Conservation (phyloP, 768 basidiomycete genomes). For the Pleurotus eryngii region DNA sequence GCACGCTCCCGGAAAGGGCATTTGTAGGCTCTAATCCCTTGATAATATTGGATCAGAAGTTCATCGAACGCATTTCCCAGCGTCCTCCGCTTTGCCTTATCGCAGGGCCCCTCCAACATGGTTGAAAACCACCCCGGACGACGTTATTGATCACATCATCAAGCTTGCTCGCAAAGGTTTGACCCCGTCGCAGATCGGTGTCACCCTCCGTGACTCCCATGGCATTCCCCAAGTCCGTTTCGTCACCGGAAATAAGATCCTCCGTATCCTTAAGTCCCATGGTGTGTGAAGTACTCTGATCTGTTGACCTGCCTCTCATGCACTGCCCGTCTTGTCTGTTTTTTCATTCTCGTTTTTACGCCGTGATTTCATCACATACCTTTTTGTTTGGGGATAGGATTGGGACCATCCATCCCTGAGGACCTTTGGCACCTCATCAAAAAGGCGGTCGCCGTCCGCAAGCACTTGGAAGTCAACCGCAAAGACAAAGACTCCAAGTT, state of each 20-base stretch:
- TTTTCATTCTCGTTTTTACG: conserved; percentile 5
- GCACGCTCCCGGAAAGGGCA: conserved; percentile 99
- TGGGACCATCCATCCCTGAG: conserved; percentile 97
- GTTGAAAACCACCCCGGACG: conserved; percentile 95
- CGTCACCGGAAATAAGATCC: conserved; percentile 99
- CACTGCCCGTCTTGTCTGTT: conserved; percentile 6
- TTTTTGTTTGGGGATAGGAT: conserved; percentile 72
- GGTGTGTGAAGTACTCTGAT: conserved; percentile 49
- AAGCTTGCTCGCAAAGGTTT: conserved; percentile 98
- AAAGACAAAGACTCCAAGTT: conserved; percentile 98
- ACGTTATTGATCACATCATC: conserved; percentile 93
- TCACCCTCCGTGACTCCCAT: conserved; percentile 95
- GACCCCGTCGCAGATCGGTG: conserved; percentile 97
- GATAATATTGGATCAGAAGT: too few relatives aligned
- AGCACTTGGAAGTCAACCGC: conserved; percentile 96
- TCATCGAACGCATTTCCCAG: conserved; percentile 20
- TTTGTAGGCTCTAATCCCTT: conserved; percentile 58
- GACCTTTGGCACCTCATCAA: conserved; percentile 99
- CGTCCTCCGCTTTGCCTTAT: conserved; percentile 97
- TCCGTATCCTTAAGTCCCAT: conserved; percentile 93
- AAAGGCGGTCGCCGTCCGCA: conserved; percentile 99
- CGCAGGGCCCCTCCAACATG: conserved; percentile 91
- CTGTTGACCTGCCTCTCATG: conserved; percentile 12
- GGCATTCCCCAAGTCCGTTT: conserved; percentile 98
- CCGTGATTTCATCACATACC: conserved; percentile 24